Evolutionary conservation across 495 filamentous ascomycete species (phyloP), one percentile per base, ranked within the genome.

Genomic region (Pseudoneurospora amorphoporcata): DNA sequence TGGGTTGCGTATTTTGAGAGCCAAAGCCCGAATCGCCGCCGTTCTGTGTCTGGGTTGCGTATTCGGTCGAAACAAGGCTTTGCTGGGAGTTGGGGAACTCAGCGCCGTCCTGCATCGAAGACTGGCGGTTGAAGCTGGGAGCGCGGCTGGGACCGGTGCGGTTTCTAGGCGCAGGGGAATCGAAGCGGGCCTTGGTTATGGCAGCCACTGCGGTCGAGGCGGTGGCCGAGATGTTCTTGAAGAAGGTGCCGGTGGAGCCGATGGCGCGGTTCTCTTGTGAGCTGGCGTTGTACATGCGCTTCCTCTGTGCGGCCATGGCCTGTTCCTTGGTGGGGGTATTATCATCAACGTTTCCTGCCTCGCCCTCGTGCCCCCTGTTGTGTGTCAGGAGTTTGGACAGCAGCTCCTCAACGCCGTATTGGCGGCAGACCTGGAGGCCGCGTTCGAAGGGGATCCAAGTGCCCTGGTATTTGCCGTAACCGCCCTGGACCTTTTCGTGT

Each of bases 271-370:
- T 90, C 39, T 96, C 90, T 10, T 80, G 83, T 29, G 89, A 84
- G 53, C 87, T 87, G 29, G 89, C 89, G 75, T 92, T 96, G 77
- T 98, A 92, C 84, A 94, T 88, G 72, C 94, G 88, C 79, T 99
- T 98, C 72, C 95, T 86, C 79, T 97, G 94, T 16, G 96, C 96
- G 38, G 95, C 96, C 95, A 98, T 97, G 70, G 95, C 95, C 81
- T 99, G 95, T 82, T 99, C 95, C 80, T 99, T 99, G n/a, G 95
- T 99, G 0, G 95, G 95, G 4, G 95, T 99, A 71, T n/a, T n/a
- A n/a, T n/a, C n/a, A n/a, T 97, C 90, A 69, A 94, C 86, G 68
- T 90, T 79, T 73, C 85, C 81, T 4, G 84, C 84, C n/a, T 87
- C 87, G 3, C 92, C 93, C 71, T 95, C 93, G 72, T 90, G 88